phyloP scores from a whole-genome alignment of 306 rosid species.

The Oxytropis ochrocephala region DNA sequence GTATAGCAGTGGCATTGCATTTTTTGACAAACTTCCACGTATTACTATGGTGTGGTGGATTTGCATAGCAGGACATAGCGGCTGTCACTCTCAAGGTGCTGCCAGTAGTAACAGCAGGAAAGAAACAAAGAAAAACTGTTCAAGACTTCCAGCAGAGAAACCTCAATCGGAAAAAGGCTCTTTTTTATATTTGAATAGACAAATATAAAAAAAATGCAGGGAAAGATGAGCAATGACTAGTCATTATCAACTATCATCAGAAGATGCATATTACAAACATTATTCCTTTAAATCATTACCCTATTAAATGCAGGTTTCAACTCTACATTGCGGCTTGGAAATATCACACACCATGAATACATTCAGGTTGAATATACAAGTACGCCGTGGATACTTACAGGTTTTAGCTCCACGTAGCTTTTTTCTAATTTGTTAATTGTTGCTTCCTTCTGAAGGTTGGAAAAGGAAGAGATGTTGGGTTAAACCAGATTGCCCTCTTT shows the following conservation, averaged over 20 bases:
- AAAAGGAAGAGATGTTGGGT: slow-evolving; percentile 98
- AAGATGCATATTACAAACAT: background rate
- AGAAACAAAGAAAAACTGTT: no score
- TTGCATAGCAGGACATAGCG: no score
- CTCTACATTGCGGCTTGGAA: slow-evolving; percentile 94
- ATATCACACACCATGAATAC: slow-evolving; percentile 90
- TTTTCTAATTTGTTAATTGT: slow-evolving; percentile 17
- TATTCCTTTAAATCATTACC: no score
- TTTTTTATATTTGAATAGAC: background rate
- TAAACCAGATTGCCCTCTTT: slow-evolving; percentile 97
- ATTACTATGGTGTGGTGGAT: no score
- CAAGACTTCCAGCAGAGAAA: no score
- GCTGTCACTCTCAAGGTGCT: no score
- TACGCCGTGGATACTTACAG: background rate
- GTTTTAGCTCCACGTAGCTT: slow-evolving; percentile 8
- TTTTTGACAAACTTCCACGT: no score
- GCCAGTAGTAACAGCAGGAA: no score
- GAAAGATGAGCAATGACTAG: background rate
- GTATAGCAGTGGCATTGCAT: no score
- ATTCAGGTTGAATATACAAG: slow-evolving; percentile 63
- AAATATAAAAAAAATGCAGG: background rate
- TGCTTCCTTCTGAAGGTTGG: slow-evolving; percentile 68
- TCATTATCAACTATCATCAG: background rate
- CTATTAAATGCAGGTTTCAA: slow-evolving; percentile 63
- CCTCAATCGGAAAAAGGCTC: background rate